These are phyloP conservation scores for Rhodotorula sp. DNA, from an alignment of 1,284 basidiomycete species.

Conservation along the genomic window DNA sequence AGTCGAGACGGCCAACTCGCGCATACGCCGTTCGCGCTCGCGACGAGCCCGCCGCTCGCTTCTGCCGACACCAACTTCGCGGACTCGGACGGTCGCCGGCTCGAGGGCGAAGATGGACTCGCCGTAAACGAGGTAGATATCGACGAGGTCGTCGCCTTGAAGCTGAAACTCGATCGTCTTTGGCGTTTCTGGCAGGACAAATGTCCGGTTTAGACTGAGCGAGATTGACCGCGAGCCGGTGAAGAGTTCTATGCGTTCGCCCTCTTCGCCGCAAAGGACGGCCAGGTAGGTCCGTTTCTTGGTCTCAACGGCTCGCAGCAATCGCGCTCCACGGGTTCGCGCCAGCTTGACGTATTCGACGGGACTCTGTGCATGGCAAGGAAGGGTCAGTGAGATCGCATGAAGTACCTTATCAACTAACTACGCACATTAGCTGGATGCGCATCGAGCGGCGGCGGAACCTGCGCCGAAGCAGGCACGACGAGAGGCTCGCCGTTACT, in stretches of 20 bases:
- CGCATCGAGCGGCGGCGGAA: conserved; percentile 18
- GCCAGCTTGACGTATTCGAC: conserved; percentile 84
- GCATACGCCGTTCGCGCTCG: conserved; percentile 64
- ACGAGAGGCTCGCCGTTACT: background rate
- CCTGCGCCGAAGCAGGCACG: conserved; percentile 11
- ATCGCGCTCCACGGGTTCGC: conserved; percentile 76
- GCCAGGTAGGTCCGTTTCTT: conserved; percentile 80
- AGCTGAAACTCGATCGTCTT: conserved; percentile 75
- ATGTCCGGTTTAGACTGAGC: conserved; percentile 59
- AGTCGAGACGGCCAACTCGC: conserved; percentile 51
- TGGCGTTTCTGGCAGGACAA: conserved; percentile 82
- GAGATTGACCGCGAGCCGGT: conserved; percentile 53
- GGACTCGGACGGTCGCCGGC: conserved; percentile 82
- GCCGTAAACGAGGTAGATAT: conserved; percentile 68
- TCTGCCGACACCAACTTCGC: conserved; percentile 80
- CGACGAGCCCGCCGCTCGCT: conserved; percentile 76
- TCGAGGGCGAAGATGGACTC: conserved; percentile 86
- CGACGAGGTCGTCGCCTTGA: conserved; percentile 85
- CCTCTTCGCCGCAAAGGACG: conserved; percentile 82
- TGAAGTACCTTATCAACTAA: background rate
- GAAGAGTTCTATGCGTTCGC: conserved; percentile 86
- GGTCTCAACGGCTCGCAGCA: conserved; percentile 80
- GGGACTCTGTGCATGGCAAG: conserved; percentile 18
- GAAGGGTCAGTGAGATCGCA: background rate
- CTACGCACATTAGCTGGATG: conserved; percentile 13